Evolutionary conservation across 2,329 filamentous ascomycete genomes (phyloP), one percentile per base, ranked within the genome.

Genomic region (Cytospora paraplurivora): DNA sequence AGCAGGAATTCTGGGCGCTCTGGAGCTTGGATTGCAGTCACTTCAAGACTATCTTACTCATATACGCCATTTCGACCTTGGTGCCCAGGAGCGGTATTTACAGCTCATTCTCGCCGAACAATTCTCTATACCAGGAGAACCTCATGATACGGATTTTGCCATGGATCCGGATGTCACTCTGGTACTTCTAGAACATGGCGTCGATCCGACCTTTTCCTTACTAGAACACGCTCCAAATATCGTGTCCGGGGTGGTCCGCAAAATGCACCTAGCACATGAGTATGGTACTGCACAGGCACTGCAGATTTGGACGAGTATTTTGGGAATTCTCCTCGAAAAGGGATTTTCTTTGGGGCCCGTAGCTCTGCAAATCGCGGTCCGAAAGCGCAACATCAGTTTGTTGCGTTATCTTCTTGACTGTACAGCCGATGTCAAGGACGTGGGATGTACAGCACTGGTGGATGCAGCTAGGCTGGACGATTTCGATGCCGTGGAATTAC

Each of bases 321-420:
- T 44, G 41, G 5, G n/a, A 1, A 15, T 44, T n/a, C 6, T 19
- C 17, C 2, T 44, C 7, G 10, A 7, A 10, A 44, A 19, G 5
- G 15, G 15, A n/a, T 15, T 7, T 44, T n/a, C 41, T 44, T 7
- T 44, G 3, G 41, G 6, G 0, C 8, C 17, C 41, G 15, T n/a
- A 19, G 41, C 41, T 44, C 41, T 44, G 41, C 1, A 4, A 3
- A 19, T 5, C 41, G 47, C 21, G 19, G 12, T 19, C 7, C 3
- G 3, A 1, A 8, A 10, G 1, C n/a, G 12, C 1, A 15, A 13
- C 5, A 8, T 13, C 1, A 33, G 17, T 1, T 19, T 4, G 1
- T 27, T 62, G n/a, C 27, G 32, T 10, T 54, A 11, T 10, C 38
- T 62, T 0, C 17, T 19, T 1, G 12, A 10, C 1, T 17, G 34